Percentiles rank a stretch among this genome's conserved stretches.
Evolutionary conservation across 352 stramenopile species (phyloP).

Genomic region (Globisporangium carolinianum): DNA sequence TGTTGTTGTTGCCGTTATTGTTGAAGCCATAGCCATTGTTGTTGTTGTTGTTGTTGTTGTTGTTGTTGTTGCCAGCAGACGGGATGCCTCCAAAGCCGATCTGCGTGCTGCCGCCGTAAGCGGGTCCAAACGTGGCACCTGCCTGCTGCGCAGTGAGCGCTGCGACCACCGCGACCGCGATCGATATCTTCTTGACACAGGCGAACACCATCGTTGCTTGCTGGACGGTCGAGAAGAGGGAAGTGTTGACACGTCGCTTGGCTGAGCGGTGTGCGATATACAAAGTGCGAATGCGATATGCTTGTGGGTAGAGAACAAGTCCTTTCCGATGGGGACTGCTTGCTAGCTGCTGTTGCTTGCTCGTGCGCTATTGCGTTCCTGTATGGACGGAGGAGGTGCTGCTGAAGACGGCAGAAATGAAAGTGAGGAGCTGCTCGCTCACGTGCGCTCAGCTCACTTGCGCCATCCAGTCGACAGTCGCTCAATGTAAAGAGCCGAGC

Average conservation of each 20-base stretch:
- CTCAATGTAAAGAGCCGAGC: background rate
- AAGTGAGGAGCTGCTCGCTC: background rate
- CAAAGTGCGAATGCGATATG: too few species aligned
- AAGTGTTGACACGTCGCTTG: background rate
- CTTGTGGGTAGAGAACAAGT: background rate
- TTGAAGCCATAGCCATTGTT: slow-evolving; percentile 1
- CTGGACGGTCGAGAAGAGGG: background rate
- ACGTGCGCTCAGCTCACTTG: background rate
- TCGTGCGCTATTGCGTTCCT: background rate
- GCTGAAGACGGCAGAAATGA: slow-evolving; percentile 8
- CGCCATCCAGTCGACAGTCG: background rate
- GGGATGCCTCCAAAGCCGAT: slow-evolving; percentile 8
- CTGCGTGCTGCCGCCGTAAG: slow-evolving; percentile 7
- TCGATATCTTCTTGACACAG: slow-evolving; percentile 13
- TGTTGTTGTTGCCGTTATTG: background rate
- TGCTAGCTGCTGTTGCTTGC: background rate
- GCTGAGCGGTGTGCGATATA: background rate
- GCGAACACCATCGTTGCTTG: slow-evolving; percentile 11
- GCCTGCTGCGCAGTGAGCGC: slow-evolving; percentile 8
- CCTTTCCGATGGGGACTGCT: slow-evolving; percentile 6
- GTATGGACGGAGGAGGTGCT: background rate
- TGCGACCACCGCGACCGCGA: slow-evolving; percentile 13
- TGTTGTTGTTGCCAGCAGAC: slow-evolving; percentile 2
- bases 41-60: background rate
- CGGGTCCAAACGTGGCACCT: slow-evolving; percentile 7